Base-by-base conservation (phyloP, 2,329 filamentous ascomycete genomes). In the Allantophomopsis lycopodina region DNA sequence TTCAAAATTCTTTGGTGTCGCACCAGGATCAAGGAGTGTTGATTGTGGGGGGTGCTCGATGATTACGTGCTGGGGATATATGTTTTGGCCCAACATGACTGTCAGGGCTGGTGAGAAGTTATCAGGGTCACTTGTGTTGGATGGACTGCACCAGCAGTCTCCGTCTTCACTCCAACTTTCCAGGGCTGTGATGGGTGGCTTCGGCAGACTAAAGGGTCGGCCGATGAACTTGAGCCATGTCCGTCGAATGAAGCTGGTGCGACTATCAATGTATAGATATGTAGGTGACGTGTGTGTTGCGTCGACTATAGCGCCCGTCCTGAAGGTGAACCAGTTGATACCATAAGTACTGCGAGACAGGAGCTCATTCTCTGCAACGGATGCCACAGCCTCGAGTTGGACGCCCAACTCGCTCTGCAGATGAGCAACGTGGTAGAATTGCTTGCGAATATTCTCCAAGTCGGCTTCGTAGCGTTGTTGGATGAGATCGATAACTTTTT, bases 61-160 rank as follows among this genome's bases (percentile, higher is more conserved):
- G 2, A 83, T 74, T 2, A 89, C 54, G 48, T 85, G 70, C 48
- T 79, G 72, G 0, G 83, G 81, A 21, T 79, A 66, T 41, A 88
- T 67, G 5, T 60, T 55, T 28, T 68, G 58, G 28, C 69, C 65
- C 14, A 79, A 66, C 32, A 74, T 58, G 14, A 93, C 72, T 7
- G 71, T 73, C 13, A 96, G 62, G 39, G 76, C 72, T 2, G 77
- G 74, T 31, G 76, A 73, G 37, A 69, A 66, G 7, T 66, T 65
- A 13, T 55, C 53, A 11, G 32, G 16, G 10, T 28, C 31, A 2
- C 49, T 50, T 12, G 48, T 60, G 12, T 55, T 56, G 1, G 61
- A 60, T 3, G 64, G 68, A 4, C 80, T 77, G 57, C 89, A 96
- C 83, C 86, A 96, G 59, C 86, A 93, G 45, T 96, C 83, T 15